Evolutionary conservation across 371 early-diverging fungal genomes (phyloP), one percentile per base, ranked within the genome.

Genomic region (Circinella umbellata): DNA sequence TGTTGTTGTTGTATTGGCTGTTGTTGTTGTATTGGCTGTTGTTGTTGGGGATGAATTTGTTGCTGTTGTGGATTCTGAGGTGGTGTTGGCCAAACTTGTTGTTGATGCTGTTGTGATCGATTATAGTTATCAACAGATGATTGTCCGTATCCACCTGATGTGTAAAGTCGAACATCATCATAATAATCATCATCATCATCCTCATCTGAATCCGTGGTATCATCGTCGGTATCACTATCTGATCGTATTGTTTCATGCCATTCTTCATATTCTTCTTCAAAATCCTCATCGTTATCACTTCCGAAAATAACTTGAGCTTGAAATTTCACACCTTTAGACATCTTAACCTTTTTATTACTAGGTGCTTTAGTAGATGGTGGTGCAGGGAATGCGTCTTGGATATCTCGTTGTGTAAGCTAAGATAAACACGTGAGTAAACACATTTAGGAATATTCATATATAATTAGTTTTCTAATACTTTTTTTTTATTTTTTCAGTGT

Each of bases 211-310:
- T 67, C 70, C 35, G 55, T 53, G 47, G 63, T 68, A 55, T 71
- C 73, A 59, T 68, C 70, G 37, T 77, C 72, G 14, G 68, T 65
- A n/a, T 70, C 75, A 37, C 63, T 65, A 51, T 70, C 70, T 4
- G 73, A 76, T 1, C 66, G 60, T 69, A 83, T 83, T 4, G 67
- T 69, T 72, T 85, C 80, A 60, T 83, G 70, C 85, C 84, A 81
- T 39, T 79, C 78, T 63, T 81, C 76, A 64, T 73, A 80, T 60
- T 83, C 82, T 27, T 82, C 81, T 65, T 78, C 83, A 63, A 81
- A 78, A 15, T 88, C 88, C 63, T 87, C 89, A 62, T 78, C 87
- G 42, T 86, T 89, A 63, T 80, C 79, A 46, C 80, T 79, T 38
- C 80, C 80, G 64, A 77, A 74, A 39, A 85, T 80, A 15, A 83